Evolutionary conservation across 208 protist genomes (phyloP), one percentile per base, ranked within the genome.

Genomic region (Borovskyia barvae): DNA sequence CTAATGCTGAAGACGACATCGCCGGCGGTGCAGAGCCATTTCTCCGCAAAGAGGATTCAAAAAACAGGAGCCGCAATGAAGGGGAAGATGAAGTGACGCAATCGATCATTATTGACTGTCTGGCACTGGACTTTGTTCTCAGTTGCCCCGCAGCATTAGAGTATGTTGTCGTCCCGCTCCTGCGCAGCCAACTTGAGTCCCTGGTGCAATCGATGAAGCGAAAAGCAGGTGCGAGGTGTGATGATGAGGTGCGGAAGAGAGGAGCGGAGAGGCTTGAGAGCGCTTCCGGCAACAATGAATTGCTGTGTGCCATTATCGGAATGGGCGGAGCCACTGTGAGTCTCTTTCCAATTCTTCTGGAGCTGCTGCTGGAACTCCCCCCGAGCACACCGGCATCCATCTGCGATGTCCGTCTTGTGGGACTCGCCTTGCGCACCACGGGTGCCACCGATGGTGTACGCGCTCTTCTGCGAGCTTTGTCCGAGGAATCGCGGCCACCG

Each of bases 221-320:
- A 22, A 3, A 26, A 9, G 17, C 28, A 4, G 12, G 22, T 30
- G 15, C 14, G 11, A 14, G 14, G 14, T n/a, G 35, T 8, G 49
- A 42, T 3, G 49, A 40, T 8, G 49, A 26, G 1, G 19, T 11
- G 1, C 7, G 45, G 2, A 28, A 1, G 5, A 24, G 30, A 35
- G 32, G 22, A 2, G 17, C 15, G 15, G 33, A 22, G 43, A 43
- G 20, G 33, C 37, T 7, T 20, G 47, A 24, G 2, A 8, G 22
- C 5, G 46, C 45, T 5, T 20, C 42, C 8, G 30, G 26, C 0
- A 42, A 54, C 29, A 47, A 58, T 17, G 20, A 65, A 17, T 73
- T 80, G 19, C 69, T 92, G 29, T 87, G 82, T 32, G 81, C 82
- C 0, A 22, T 89, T 7, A 67, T 79, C 24, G 85, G 85, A 4